These are phyloP conservation scores for Alternaria panax DNA, from an alignment of 2,329 filamentous ascomycete species.

Conservation along the genomic window DNA sequence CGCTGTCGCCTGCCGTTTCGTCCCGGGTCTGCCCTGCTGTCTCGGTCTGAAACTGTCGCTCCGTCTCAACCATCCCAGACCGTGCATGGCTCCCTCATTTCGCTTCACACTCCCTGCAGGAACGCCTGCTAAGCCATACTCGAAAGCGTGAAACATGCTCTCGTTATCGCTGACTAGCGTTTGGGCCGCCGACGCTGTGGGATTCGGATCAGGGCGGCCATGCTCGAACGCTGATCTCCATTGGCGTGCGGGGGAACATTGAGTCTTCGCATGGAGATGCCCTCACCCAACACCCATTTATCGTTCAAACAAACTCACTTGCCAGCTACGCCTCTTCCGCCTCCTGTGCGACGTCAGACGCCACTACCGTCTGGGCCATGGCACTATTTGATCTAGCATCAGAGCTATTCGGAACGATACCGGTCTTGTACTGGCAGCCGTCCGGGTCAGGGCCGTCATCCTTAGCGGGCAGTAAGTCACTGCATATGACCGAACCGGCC, in stretches of 20 bases:
- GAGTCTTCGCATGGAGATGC: background rate
- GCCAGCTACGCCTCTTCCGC: constrained; percentile 2
- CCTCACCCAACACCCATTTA: background rate
- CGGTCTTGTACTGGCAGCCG: constrained; percentile 1
- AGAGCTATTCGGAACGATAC: background rate
- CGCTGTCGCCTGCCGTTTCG: constrained; percentile 27
- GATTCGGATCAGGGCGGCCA: constrained; percentile 5
- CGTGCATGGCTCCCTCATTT: constrained; percentile 37
- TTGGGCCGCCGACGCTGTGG: constrained; percentile 26
- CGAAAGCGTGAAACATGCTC: constrained; percentile 34
- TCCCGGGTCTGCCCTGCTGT: constrained; percentile 33
- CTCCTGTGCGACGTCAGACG: constrained; percentile 9
- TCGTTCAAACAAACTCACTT: background rate
- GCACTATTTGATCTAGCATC: background rate
- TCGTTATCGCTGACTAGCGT: constrained; percentile 28
- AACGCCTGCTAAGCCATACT: constrained; percentile 28
- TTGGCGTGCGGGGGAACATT: background rate
- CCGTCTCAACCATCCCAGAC: constrained; percentile 34
- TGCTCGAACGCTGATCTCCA: constrained; percentile 10
- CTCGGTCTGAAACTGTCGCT: constrained; percentile 35
- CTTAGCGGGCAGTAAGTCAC: background rate
- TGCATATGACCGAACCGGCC: constrained; percentile 1
- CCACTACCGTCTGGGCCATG: background rate
- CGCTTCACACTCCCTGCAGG: constrained; percentile 35
- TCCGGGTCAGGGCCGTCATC: background rate